phyloP scores from a whole-genome alignment of 1,284 basidiomycete species.

The Pisolithus thermaeus region DNA sequence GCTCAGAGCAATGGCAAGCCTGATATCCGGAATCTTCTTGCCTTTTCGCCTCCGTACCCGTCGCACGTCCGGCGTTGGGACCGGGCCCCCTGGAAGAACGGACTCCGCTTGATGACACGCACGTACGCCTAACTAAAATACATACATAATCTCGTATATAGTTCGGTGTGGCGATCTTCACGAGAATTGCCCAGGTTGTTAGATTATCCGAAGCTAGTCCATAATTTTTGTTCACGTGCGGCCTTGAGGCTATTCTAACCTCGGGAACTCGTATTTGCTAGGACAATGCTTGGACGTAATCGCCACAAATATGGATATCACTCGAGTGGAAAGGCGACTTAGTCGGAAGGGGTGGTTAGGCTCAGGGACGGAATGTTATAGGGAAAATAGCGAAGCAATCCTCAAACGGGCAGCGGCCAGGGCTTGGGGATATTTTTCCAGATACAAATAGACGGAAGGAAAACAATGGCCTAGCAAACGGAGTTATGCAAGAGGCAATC shows the following conservation, averaged over 20 bases:
- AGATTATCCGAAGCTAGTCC: background rate
- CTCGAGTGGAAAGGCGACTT: background rate
- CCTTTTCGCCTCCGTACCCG: too few species aligned
- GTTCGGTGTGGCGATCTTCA: background rate
- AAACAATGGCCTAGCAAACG: too few species aligned
- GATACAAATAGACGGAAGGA: too few species aligned
- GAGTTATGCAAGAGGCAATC: too few species aligned
- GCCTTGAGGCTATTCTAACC: background rate
- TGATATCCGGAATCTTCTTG: too few species aligned
- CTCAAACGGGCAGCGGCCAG: too few species aligned
- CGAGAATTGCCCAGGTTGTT: background rate
- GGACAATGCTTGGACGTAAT: background rate
- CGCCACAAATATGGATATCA: too few species aligned
- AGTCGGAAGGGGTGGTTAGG: background rate
- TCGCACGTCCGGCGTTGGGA: too few species aligned
- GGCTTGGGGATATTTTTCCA: too few species aligned
- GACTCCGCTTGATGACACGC: too few species aligned
- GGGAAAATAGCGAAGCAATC: background rate
- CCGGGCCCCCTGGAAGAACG: too few species aligned
- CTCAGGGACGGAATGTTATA: background rate
- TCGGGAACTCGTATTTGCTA: background rate
- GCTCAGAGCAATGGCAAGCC: too few species aligned
- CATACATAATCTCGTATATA: background rate
- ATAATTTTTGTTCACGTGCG: background rate
- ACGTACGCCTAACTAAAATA: background rate